Evolutionary conservation across 1,284 basidiomycete genomes (phyloP), one percentile per base, ranked within the genome.

Genomic region (Boletus mariae): DNA sequence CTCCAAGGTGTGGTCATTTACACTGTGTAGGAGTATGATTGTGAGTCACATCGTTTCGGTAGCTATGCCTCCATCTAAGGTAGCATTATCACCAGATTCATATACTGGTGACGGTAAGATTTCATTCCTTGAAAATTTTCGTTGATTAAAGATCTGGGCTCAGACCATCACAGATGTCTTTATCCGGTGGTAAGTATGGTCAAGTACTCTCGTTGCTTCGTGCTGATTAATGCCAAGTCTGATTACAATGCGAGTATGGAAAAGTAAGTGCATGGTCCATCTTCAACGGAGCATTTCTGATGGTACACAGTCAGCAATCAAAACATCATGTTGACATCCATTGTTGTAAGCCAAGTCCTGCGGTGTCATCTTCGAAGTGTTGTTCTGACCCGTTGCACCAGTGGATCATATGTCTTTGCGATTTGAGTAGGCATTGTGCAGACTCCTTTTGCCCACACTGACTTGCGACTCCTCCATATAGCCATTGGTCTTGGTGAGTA

Each of bases 11-110:
- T 5, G 2, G 17, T 53, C 6, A 61, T 11, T n/a, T 25, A 12
- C 11, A 5, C 0, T 37, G 9, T 12, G 20, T 15, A 79, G 77
- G 77, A 78, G 76, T 52, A 59, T 78, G 28, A 62, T 76, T 28
- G 78, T 79, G 54, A 64, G 74, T 67, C 45, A 11, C 45, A n/a
- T 35, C 0, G 10, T 42, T 49, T 49, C 11, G 3, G 23, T 26
- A 12, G 40, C 12, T 17, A 15, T 12, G 20, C 25, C 26, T n/a
- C 3, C 15, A 5, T 43, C 42, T 43, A 28, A 43, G 15, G 6
- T 4, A 17, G 0, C 4, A 9, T 28, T 43, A 8, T 6, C 23
- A 29, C 12, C 8, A 43, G 42, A 28, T 43, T 25, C 42, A 43
- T 29, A 43, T 17, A n/a, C n/a, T 26, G 7, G 26, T 43, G 7